phyloP scores from a whole-genome alignment of 805 yeast genomes.

The Gaillardinia entomophila region DNA sequence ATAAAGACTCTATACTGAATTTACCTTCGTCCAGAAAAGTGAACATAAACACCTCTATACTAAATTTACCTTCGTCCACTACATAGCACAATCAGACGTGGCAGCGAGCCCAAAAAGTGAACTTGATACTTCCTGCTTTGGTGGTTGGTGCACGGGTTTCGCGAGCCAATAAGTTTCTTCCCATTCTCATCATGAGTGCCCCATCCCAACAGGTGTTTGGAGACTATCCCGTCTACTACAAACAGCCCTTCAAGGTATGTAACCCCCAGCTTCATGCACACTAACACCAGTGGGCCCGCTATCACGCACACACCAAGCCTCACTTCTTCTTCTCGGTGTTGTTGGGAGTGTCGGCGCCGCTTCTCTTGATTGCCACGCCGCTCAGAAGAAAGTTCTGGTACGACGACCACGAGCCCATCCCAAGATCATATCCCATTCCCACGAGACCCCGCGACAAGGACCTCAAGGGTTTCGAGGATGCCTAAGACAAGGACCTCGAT shows the following conservation, averaged over 20 bases:
- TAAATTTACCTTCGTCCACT: no score
- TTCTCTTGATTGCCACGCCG: slow-evolving; percentile 56
- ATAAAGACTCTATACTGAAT: no score
- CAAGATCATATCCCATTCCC: slow-evolving; percentile 55
- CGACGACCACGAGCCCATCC: slow-evolving; percentile 61
- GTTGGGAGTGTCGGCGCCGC: slow-evolving; percentile 66
- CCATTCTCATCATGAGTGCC: slow-evolving; percentile 13
- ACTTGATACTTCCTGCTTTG: no score
- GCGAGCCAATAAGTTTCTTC: no score
- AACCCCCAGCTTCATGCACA: neutral
- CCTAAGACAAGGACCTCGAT: no score
- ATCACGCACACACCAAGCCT: slow-evolving; percentile 71
- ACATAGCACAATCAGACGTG: no score
- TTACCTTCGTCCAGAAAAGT: no score
- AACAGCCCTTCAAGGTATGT: slow-evolving; percentile 59
- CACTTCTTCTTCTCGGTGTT: slow-evolving; percentile 62
- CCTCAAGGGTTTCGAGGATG: slow-evolving; percentile 54
- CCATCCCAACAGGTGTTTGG: slow-evolving; percentile 44
- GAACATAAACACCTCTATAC: no score
- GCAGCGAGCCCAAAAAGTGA: no score
- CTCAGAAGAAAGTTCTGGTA: slow-evolving; percentile 64
- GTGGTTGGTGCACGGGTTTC: no score
- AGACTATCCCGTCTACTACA: slow-evolving; percentile 52
- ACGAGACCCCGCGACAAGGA: slow-evolving; percentile 44
- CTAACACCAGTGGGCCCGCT: slow-evolving; percentile 56